Evolutionary conservation across 805 yeast species (phyloP), one percentile per base, ranked within the genome.

Genomic region (Candida ulmi): DNA sequence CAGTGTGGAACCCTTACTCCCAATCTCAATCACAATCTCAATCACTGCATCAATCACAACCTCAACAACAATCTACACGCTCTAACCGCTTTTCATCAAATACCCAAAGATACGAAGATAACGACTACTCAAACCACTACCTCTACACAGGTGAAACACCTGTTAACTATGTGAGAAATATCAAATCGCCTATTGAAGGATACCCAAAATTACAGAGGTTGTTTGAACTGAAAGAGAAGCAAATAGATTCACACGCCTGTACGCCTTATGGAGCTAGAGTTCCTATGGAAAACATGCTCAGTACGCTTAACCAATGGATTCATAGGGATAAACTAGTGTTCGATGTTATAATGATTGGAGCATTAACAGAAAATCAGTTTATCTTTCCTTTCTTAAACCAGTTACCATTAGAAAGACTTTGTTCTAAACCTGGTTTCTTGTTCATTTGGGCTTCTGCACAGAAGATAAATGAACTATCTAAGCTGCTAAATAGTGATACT

Each of bases 311-410:
- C 41, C 54, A 59, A 17, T 84, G 95, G 95, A 75, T 78, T 25
- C 58, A 62, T 15, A 65, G 65, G 16, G 76, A 78, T 41, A 69
- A 72, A 8, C 54, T 85, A 29, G 76, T 75, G 43, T 91, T 90
- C 60, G 96, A 90, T 57, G 95, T 88, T 11, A 83, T 91, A 12
- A 87, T 91, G 95, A 78, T 90, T 39, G 95, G 95, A 1, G 91
- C 93, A 3, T 66, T 91, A 37, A 74, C 83, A 1, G 90, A 84
- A 47, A 79, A 83, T 52, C 88, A 80, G 52, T 72, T 83, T 39
- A 65, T 84, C 16, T 68, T 75, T 33, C 83, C 86, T 1, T 51
- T 81, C 2, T 63, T 90, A 18, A 62, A 73, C 2, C 74, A 72
- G 47, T 62, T 88, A 33, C 95, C 96, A 0, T 65, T 90, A 5